Percentiles rank a stretch among this genome's conserved stretches.
These are phyloP conservation scores for Aspergillus piperis DNA, from an alignment of 2,329 filamentous ascomycete species.

Conservation along the genomic window DNA sequence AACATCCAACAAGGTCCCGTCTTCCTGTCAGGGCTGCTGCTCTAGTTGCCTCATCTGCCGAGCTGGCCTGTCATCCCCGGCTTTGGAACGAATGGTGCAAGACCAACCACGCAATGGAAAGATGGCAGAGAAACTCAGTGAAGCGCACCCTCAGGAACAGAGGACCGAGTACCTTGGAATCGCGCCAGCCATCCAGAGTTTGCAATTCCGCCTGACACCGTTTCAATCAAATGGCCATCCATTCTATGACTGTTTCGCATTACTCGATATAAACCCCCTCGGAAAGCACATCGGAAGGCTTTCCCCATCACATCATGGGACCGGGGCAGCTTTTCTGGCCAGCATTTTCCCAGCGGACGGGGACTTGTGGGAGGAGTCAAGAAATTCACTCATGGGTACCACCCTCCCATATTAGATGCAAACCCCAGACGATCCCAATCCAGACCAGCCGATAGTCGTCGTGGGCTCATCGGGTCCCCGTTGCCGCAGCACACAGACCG, in stretches of 20 bases:
- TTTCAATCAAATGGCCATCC: neutral
- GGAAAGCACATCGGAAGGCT: constrained; percentile 16
- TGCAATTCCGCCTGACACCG: constrained; percentile 5
- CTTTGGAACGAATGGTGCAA: neutral
- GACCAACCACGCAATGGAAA: neutral
- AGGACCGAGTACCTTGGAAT: constrained; percentile 5
- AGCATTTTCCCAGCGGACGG: neutral
- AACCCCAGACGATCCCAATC: constrained; percentile 25
- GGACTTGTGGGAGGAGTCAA: neutral
- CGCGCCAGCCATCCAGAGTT: neutral
- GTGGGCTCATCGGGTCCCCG: constrained; percentile 9
- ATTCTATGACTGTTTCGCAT: constrained; percentile 23
- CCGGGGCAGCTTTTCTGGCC: neutral
- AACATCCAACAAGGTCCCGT: constrained; percentile 2
- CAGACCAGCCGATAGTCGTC: constrained; percentile 11
- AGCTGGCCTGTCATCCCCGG: constrained; percentile 5
- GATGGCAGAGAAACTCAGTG: neutral
- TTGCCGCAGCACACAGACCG: constrained; percentile 11
- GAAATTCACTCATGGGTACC: neutral
- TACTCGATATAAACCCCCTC: constrained; percentile 21
- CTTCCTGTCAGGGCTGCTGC: neutral
- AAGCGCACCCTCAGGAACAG: neutral
- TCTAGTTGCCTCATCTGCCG: constrained; percentile 8
- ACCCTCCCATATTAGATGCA: constrained; percentile 2
- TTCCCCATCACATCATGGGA: constrained; percentile 2